Conservation (phyloP, 805 yeast genomes). For the Pichia eremophila region DNA sequence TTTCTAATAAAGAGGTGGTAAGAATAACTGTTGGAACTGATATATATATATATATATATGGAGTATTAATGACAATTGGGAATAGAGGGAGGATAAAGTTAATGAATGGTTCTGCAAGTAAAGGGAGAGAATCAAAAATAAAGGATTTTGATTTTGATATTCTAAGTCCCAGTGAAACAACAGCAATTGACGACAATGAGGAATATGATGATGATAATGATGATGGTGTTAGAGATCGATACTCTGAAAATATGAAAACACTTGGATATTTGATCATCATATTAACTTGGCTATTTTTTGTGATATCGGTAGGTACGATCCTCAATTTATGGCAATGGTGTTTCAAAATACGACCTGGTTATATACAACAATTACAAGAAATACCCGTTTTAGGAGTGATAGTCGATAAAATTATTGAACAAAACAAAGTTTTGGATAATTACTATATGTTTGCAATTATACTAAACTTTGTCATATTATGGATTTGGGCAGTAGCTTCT, state of each 20-base stretch:
- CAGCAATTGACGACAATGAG: background rate
- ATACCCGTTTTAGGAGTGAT: background rate
- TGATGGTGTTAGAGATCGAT: conserved; percentile 1
- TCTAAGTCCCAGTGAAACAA: too few relatives aligned
- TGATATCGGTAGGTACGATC: conserved; percentile 22
- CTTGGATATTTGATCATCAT: conserved; percentile 22
- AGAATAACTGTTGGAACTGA: too few relatives aligned
- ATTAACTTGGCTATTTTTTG: conserved; percentile 20
- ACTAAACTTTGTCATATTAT: conserved; percentile 27
- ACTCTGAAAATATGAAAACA: conserved; percentile 10
- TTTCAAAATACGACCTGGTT: conserved; percentile 4
- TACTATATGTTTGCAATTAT: conserved; percentile 25
- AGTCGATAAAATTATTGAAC: background rate
- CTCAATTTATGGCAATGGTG: conserved; percentile 26
- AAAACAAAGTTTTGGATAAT: conserved; percentile 14
- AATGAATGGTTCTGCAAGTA: too few relatives aligned
- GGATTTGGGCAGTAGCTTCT: conserved; percentile 66
- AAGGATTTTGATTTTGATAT: too few relatives aligned
- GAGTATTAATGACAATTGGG: too few relatives aligned
- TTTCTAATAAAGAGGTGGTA: too few relatives aligned
- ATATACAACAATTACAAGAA: background rate
- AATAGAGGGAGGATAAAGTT: too few relatives aligned
- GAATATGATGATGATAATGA: background rate
- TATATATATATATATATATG: too few relatives aligned
- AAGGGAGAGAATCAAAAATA: too few relatives aligned